These are phyloP conservation scores for Ceratonia siliqua DNA, from an alignment of 306 rosid genomes.

Conservation along the genomic window DNA sequence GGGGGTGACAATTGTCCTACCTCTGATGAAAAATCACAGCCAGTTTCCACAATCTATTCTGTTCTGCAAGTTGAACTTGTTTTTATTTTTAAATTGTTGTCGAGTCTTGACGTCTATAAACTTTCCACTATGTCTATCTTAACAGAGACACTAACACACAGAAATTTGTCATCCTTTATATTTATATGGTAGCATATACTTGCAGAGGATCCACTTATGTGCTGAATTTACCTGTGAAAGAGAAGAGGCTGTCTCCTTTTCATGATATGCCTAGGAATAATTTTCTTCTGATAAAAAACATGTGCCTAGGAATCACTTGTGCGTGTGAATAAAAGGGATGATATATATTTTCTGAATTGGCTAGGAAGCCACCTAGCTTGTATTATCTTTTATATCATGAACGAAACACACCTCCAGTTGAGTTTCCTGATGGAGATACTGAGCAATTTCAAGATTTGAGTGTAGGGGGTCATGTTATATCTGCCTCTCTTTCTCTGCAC, in stretches of 20 bases:
- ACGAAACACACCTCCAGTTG: constrained; percentile 12
- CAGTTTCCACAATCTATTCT: not conserved
- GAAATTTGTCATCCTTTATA: not conserved
- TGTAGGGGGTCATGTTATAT: constrained; percentile 1
- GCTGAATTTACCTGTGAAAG: constrained; percentile 13
- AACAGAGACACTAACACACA: not conserved
- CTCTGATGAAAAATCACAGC: not conserved
- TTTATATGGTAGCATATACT: not conserved
- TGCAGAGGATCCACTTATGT: not conserved
- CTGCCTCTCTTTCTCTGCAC: not conserved
- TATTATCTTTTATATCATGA: constrained; percentile 25
- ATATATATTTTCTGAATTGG: not conserved
- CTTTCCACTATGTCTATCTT: not conserved
- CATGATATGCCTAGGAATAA: not conserved
- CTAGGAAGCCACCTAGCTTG: not conserved
- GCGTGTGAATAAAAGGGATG: not conserved
- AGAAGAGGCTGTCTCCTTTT: constrained; percentile 6
- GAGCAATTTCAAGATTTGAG: not conserved
- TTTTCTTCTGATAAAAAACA: not conserved
- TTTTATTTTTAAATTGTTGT: not conserved
- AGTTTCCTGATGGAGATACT: constrained; percentile 4
- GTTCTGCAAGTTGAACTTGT: not conserved
- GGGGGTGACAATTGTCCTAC: not conserved
- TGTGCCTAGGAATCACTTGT: not conserved
- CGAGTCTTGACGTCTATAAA: not conserved